Evolutionary conservation across 2,329 filamentous ascomycete genomes (phyloP).

Genomic region (Paraphaeosphaeria minitans): DNA sequence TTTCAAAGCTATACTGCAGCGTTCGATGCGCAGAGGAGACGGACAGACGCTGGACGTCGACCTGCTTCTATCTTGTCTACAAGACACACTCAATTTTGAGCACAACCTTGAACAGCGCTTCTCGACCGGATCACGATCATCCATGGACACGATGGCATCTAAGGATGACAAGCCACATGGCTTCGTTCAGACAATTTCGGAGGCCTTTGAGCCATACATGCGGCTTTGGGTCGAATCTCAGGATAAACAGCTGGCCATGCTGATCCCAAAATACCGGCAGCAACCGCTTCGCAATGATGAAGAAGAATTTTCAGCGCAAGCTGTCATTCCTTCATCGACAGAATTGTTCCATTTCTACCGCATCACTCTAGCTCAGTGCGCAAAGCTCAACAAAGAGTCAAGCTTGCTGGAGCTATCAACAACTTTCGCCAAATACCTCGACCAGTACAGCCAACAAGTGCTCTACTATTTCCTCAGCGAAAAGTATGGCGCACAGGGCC

Average conservation of each 20-base stretch:
- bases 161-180: conserved; percentile 74
- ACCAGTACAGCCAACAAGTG: conserved; percentile 94
- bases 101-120: conserved; percentile 88
- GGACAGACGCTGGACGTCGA: conserved; percentile 88
- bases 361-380: conserved; percentile 88
- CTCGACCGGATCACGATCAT: conserved; percentile 72
- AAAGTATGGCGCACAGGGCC: conserved; percentile 59
- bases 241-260: conserved; percentile 79
- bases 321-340: conserved; percentile 90
- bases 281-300: conserved; percentile 81
- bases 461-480: conserved; percentile 74
- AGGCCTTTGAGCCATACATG: conserved; percentile 95
- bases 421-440: conserved; percentile 88
- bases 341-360: conserved; percentile 98
- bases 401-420: conserved; percentile 82
- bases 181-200: conserved; percentile 90
- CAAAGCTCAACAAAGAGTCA: conserved; percentile 91
- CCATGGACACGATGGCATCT: conserved; percentile 87
- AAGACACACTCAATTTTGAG: conserved; percentile 97
- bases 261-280: conserved; percentile 86
- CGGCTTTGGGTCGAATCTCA: conserved; percentile 97
- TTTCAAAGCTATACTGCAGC: conserved; percentile 89
- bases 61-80: conserved; percentile 82
- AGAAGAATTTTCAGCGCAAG: conserved; percentile 89
- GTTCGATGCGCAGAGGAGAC: conserved; percentile 78